Base-by-base conservation (phyloP, 768 basidiomycete genomes). In the Pulveroboletus sp. region DNA sequence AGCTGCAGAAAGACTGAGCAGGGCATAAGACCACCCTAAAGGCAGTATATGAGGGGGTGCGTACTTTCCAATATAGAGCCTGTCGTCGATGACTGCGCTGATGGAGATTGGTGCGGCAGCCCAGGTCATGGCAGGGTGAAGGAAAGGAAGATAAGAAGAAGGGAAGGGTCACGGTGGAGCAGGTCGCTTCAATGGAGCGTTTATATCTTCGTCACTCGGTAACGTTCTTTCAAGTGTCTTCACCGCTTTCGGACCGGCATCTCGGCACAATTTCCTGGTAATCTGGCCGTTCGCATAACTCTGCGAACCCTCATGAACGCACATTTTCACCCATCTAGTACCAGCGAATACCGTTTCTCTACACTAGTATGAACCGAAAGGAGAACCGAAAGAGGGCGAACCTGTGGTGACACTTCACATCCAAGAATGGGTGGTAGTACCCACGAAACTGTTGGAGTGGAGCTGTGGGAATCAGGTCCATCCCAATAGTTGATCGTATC, bases 61-160 rank as follows among this genome's bases (percentile, higher is more conserved):
- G 42, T 53, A 69, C 69, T 72, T 71, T 61, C 70, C 69, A 13
- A 70, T 60, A 51, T 62, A 72, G 37, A 70, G 53, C 24, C 59
- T 58, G 43, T 67, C 58, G 24, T 66, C 61, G 29, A 70, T 50
- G 45, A 71, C 58, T 11, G 67, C 47, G 19, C 46, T 41, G 21
- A 65, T 21, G 20, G 66, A 67, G 33, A 59, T 49, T 20, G 67
- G 65, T 5, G 53, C 56, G 19, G 64, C 56, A 23, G 43, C 40
- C 65, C 66, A 65, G 31, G 65, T 61, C 66, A 67, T 67, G 36
- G 3, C 49, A 24, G 48, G 40, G 23, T 23, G 33, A 25, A 37
- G 27, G 39, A 35, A 45, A 14, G 6, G 20, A 38, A 34, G 37
- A 14, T 9, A 24, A 35, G 39, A 24, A 35, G 39, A 51, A 56